Evolutionary conservation across 2,329 filamentous ascomycete species (phyloP).

Genomic region (Chaetomium sp.): DNA sequence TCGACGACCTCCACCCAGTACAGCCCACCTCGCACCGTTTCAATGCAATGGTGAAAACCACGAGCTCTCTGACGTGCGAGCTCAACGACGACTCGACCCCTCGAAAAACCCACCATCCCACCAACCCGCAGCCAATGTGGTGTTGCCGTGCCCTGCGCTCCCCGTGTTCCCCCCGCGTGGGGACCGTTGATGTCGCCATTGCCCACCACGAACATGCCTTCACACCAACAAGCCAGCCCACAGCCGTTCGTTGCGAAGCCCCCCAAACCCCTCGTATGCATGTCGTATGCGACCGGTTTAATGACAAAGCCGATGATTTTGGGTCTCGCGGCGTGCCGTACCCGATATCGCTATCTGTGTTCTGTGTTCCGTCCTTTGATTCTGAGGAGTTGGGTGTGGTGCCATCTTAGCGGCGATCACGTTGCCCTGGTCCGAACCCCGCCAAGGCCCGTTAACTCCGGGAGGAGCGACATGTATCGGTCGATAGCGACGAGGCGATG

Average conservation of each 20-base stretch:
- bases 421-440: neutral
- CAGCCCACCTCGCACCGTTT: neutral
- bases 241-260: too few relatives aligned
- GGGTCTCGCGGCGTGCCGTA: neutral
- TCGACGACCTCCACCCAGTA: neutral
- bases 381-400: neutral
- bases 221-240: too few relatives aligned
- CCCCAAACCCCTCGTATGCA: too few relatives aligned
- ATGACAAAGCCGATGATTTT: neutral
- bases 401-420: conserved; percentile 1
- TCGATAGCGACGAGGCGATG: too few relatives aligned
- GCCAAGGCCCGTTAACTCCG: conserved; percentile 2
- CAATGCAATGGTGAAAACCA: neutral
- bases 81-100: neutral
- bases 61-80: conserved; percentile 16
- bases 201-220: neutral
- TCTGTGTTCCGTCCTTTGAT: neutral
- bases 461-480: neutral
- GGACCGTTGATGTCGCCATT: neutral
- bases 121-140: neutral
- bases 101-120: too few relatives aligned
- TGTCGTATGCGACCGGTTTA: too few relatives aligned
- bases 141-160: neutral
- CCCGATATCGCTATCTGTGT: neutral
- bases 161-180: neutral